Percentiles rank a stretch among this genome's conserved stretches.
These are phyloP conservation scores for Calocera viscosa DNA, from an alignment of 768 basidiomycete genomes.

Conservation along the genomic window DNA sequence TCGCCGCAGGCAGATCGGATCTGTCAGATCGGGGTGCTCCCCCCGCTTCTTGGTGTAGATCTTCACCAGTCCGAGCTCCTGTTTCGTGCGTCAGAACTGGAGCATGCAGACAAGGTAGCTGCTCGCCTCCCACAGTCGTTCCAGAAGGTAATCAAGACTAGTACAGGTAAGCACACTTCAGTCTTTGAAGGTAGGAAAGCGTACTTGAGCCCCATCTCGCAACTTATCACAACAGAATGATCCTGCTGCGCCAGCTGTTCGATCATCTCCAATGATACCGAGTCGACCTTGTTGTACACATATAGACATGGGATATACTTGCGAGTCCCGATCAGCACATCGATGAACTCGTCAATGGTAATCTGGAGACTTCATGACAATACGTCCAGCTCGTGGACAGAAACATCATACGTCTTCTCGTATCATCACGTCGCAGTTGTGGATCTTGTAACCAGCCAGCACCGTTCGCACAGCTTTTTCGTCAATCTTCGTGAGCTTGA, in stretches of 20 bases:
- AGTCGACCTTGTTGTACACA: constrained; percentile 95
- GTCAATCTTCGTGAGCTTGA: constrained; percentile 87
- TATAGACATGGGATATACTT: constrained; percentile 94
- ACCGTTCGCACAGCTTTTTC: constrained; percentile 91
- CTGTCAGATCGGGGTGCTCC: constrained; percentile 78
- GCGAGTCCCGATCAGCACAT: constrained; percentile 84
- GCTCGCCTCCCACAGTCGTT: constrained; percentile 32
- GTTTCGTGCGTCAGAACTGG: not conserved
- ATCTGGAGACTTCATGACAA: constrained; percentile 40
- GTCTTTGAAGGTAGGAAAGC: constrained; percentile 16
- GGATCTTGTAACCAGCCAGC: constrained; percentile 80
- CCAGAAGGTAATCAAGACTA: constrained; percentile 32
- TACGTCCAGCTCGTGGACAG: constrained; percentile 11
- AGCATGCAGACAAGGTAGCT: not conserved
- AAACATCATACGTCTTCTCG: constrained; percentile 69
- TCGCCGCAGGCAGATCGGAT: constrained; percentile 66
- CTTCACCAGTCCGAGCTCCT: constrained; percentile 67
- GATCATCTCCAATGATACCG: constrained; percentile 69
- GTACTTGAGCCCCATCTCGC: constrained; percentile 86
- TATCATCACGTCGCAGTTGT: constrained; percentile 97
- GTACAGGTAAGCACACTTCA: not conserved
- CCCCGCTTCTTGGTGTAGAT: constrained; percentile 97
- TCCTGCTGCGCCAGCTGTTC: constrained; percentile 72
- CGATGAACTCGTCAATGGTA: constrained; percentile 92
- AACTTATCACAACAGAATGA: constrained; percentile 87